phyloP scores from a whole-genome alignment of 2,329 filamentous ascomycete genomes.

The Aspergillus awamori region DNA sequence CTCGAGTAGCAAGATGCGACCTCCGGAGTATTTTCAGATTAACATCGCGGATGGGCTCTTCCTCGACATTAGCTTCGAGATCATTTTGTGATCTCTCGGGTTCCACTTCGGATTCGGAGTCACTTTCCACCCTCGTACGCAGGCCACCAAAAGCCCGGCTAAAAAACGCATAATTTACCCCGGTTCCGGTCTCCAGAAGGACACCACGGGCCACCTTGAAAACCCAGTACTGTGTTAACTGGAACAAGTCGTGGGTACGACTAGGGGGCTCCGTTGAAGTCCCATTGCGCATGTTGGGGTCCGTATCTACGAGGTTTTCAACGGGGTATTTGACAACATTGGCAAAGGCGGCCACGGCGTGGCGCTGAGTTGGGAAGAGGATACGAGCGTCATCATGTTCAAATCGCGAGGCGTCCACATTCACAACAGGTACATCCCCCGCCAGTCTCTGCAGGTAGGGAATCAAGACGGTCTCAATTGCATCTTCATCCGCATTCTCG shows the following conservation, averaged over 20 bases:
- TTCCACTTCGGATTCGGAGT: constrained; percentile 39
- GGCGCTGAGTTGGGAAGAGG: constrained; percentile 56
- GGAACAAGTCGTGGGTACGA: constrained; percentile 38
- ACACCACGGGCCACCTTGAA: constrained; percentile 62
- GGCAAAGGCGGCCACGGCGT: constrained; percentile 60
- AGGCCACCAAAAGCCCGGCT: constrained; percentile 65
- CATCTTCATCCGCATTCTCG: constrained; percentile 52
- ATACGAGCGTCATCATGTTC: constrained; percentile 57
- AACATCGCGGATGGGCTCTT: constrained; percentile 43
- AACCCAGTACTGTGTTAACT: constrained; percentile 58
- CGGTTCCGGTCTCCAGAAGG: constrained; percentile 59
- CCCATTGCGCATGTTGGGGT: constrained; percentile 30
- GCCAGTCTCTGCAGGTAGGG: constrained; percentile 62
- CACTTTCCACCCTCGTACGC: constrained; percentile 47
- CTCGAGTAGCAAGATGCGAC: background rate
- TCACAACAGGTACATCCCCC: constrained; percentile 52
- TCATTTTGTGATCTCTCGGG: constrained; percentile 54
- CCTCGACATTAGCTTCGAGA: constrained; percentile 51
- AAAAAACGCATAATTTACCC: constrained; percentile 59
- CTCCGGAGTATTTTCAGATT: constrained; percentile 11
- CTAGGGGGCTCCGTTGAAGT: constrained; percentile 23
- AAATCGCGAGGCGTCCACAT: constrained; percentile 62
- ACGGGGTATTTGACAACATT: constrained; percentile 57
- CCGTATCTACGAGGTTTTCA: constrained; percentile 51
- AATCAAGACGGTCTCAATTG: constrained; percentile 60